These are phyloP conservation scores for Mikania micrantha DNA, from an alignment of 129 eudicot genomes.

Conservation along the genomic window DNA sequence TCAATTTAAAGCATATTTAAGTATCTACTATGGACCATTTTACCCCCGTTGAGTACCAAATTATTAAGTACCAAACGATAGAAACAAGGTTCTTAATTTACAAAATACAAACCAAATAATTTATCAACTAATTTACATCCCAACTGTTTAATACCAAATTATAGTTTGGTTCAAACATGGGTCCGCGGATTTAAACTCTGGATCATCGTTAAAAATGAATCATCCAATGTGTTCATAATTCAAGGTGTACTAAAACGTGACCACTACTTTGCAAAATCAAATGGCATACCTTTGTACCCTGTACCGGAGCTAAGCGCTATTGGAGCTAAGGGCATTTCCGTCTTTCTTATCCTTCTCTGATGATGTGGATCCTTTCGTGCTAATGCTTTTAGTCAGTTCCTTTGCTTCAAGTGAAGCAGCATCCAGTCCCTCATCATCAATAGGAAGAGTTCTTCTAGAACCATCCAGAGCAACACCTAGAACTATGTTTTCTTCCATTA, in stretches of 20 bases:
- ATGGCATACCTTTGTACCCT: conserved; percentile 1
- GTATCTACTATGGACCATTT: too few relatives aligned
- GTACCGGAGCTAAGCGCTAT: conserved; percentile 1
- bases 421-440: conserved; percentile 63
- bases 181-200: neutral
- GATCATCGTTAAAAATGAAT: conserved; percentile 2
- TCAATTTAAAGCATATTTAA: too few relatives aligned
- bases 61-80: too few relatives aligned
- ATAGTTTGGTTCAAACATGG: neutral
- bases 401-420: conserved; percentile 37
- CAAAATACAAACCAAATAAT: too few relatives aligned
- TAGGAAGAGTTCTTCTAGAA: conserved; percentile 89
- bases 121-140: too few relatives aligned
- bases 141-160: too few relatives aligned
- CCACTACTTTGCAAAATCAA: neutral
- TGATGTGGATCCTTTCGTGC: conserved; percentile 24
- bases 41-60: too few relatives aligned
- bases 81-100: too few relatives aligned
- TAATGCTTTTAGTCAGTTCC: conserved; percentile 38
- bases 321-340: conserved; percentile 6
- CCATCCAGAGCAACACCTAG: conserved; percentile 95
- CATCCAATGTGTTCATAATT: conserved; percentile 6
- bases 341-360: conserved; percentile 61
- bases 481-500: conserved; percentile 71
- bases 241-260: neutral